These are phyloP conservation scores for Geranium brycei DNA, from an alignment of 345 rosid genomes.

Conservation along the genomic window DNA sequence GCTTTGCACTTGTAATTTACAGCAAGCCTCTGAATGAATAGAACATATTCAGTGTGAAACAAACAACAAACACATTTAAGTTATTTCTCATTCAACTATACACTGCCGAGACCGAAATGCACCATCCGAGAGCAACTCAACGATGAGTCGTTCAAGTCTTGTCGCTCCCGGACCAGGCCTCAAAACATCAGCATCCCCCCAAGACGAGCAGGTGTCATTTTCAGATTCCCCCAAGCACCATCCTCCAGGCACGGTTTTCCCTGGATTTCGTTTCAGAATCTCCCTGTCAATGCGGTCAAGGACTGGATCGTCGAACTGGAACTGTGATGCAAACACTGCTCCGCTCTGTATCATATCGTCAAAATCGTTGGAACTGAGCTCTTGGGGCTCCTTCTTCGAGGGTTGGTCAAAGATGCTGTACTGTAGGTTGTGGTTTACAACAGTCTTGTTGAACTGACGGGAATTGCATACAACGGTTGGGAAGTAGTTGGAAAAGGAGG, in stretches of 20 bases:
- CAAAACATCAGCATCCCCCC: constrained; percentile 82
- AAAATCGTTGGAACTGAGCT: constrained; percentile 48
- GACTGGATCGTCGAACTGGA: constrained; percentile 32
- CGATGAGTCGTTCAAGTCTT: constrained; percentile 55
- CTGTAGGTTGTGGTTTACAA: constrained; percentile 56
- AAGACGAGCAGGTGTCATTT: constrained; percentile 43
- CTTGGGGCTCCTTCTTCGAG: constrained; percentile 21
- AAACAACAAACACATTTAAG: no score
- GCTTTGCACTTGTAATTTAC: no score
- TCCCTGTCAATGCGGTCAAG: constrained; percentile 69
- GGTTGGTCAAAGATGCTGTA: constrained; percentile 40
- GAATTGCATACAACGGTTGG: constrained; percentile 74
- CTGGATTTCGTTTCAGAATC: constrained; percentile 43
- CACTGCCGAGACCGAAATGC: constrained; percentile 49
- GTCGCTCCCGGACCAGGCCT: constrained; percentile 73
- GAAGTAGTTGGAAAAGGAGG: constrained; percentile 61
- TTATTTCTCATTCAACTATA: constrained; percentile 19
- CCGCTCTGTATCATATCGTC: constrained; percentile 58
- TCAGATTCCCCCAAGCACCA: constrained; percentile 75
- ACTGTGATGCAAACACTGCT: constrained; percentile 68
- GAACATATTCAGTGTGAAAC: constrained; percentile 1
- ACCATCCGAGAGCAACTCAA: constrained; percentile 38
- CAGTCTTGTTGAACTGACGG: constrained; percentile 42
- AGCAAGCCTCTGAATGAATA: no score
- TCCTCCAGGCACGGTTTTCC: constrained; percentile 65